A percentile compares a stretch with the other conserved stretches of the same genome.
These are phyloP conservation scores for Clavaria fumosa DNA, from an alignment of 768 basidiomycete genomes.

Conservation along the genomic window DNA sequence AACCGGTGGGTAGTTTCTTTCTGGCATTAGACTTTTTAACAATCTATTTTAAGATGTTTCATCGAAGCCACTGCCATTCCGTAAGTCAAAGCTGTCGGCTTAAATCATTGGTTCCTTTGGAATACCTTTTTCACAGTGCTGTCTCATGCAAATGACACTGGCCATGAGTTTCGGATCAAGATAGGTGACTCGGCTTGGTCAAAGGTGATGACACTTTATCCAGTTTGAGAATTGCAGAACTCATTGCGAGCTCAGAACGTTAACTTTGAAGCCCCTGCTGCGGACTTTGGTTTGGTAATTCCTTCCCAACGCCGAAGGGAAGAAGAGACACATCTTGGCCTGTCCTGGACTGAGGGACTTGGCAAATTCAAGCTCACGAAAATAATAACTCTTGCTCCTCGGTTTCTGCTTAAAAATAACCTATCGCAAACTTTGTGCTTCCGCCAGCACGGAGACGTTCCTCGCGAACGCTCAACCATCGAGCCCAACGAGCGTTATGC, in stretches of 20 bases:
- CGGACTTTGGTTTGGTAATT: constrained; percentile 73
- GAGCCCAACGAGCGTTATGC: constrained; percentile 54
- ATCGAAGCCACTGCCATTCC: constrained; percentile 52
- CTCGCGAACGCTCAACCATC: constrained; percentile 43
- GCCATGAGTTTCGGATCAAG: constrained; percentile 73
- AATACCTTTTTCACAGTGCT: constrained; percentile 63
- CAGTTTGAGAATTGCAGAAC: neutral
- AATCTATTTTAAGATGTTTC: constrained; percentile 26
- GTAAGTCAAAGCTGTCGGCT: constrained; percentile 39
- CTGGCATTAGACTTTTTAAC: constrained; percentile 9
- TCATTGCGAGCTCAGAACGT: constrained; percentile 34
- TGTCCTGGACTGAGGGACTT: constrained; percentile 88
- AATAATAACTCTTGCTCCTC: constrained; percentile 79
- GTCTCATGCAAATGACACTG: constrained; percentile 65
- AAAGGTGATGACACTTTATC: constrained; percentile 31
- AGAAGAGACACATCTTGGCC: constrained; percentile 64
- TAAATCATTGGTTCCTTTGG: too few relatives aligned
- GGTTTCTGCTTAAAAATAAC: constrained; percentile 82
- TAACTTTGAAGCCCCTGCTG: constrained; percentile 81
- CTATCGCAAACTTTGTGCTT: constrained; percentile 54
- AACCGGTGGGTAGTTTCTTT: constrained; percentile 28
- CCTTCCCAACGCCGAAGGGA: constrained; percentile 43
- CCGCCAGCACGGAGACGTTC: constrained; percentile 70
- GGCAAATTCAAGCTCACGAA: constrained; percentile 96
- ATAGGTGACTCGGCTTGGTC: constrained; percentile 83